phyloP scores from a whole-genome alignment of 768 basidiomycete species.

The Boletus fagicola region DNA sequence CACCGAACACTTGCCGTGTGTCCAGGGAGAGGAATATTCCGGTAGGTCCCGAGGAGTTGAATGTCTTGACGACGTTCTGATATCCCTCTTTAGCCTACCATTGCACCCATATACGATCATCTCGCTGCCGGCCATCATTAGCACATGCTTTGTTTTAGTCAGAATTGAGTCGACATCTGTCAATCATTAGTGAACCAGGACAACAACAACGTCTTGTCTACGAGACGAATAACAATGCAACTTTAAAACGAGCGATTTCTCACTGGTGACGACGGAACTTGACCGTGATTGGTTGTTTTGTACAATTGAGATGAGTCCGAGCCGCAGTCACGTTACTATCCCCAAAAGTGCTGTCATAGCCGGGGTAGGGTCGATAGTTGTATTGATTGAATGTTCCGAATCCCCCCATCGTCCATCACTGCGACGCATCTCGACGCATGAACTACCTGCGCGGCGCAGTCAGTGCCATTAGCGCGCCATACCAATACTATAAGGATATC shows the following conservation, averaged over 20 bases:
- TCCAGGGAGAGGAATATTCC: conserved; percentile 80
- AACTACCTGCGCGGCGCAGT: conserved; percentile 88
- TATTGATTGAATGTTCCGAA: conserved; percentile 1
- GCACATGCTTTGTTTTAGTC: conserved; percentile 2
- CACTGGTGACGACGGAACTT: not conserved
- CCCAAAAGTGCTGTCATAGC: conserved; percentile 20
- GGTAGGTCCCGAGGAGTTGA: conserved; percentile 43
- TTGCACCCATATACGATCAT: conserved; percentile 68
- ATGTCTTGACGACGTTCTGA: not conserved
- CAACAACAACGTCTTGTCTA: not conserved
- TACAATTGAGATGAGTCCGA: not conserved
- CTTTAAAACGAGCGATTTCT: not conserved
- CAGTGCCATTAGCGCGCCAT: conserved; percentile 80
- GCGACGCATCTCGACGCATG: conserved; percentile 42
- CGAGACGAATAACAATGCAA: not conserved
- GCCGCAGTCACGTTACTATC: conserved; percentile 20
- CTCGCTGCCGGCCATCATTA: conserved; percentile 35
- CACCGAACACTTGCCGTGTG: not conserved
- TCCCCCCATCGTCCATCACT: not conserved
- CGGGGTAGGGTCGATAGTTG: conserved; percentile 2
- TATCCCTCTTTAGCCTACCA: conserved; percentile 46
- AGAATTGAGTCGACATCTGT: not conserved
- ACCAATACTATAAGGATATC: conserved; percentile 90
- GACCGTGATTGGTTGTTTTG: not conserved
- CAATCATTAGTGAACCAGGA: not conserved